phyloP scores from a whole-genome alignment of 495 filamentous ascomycete species.

The Penicillium cinerascens region DNA sequence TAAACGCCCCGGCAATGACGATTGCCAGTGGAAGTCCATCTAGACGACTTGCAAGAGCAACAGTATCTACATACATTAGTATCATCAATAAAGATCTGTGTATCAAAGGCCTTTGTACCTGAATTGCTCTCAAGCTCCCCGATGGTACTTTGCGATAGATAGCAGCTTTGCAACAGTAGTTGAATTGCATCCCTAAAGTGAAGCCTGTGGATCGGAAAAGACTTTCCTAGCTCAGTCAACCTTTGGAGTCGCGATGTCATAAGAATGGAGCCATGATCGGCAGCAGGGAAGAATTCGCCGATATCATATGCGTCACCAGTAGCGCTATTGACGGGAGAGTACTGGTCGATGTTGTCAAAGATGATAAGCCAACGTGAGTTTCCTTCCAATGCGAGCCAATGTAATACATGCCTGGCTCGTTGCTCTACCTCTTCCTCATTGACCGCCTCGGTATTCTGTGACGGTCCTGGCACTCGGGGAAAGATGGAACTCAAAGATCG shows the following conservation, averaged over 20 bases:
- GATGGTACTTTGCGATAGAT: not conserved
- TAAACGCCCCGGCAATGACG: conserved; percentile 39
- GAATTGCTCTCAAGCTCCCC: conserved; percentile 3
- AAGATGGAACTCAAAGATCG: conserved; percentile 23
- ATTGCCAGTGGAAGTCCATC: conserved; percentile 44
- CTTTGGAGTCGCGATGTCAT: conserved; percentile 37
- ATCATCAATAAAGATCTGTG: conserved; percentile 2
- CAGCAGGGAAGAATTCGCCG: conserved; percentile 26
- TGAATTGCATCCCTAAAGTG: conserved; percentile 13
- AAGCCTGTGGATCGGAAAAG: conserved; percentile 24
- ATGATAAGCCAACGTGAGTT: conserved; percentile 38
- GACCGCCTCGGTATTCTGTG: not conserved
- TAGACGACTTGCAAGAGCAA: conserved; percentile 24
- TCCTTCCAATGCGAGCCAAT: conserved; percentile 23
- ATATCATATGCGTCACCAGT: conserved; percentile 31
- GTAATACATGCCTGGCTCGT: conserved; percentile 15
- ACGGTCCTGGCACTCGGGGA: conserved; percentile 13
- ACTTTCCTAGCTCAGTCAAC: conserved; percentile 25
- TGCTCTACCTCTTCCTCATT: conserved; percentile 17
- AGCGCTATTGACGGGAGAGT: conserved; percentile 17
- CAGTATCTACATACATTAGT: conserved; percentile 20
- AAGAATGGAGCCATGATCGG: conserved; percentile 40
- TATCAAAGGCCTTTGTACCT: conserved; percentile 2
- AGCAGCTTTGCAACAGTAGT: conserved; percentile 22
- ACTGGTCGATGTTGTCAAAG: conserved; percentile 40